These are phyloP conservation scores for Grammothele lineata DNA, from an alignment of 768 basidiomycete species.

Conservation along the genomic window DNA sequence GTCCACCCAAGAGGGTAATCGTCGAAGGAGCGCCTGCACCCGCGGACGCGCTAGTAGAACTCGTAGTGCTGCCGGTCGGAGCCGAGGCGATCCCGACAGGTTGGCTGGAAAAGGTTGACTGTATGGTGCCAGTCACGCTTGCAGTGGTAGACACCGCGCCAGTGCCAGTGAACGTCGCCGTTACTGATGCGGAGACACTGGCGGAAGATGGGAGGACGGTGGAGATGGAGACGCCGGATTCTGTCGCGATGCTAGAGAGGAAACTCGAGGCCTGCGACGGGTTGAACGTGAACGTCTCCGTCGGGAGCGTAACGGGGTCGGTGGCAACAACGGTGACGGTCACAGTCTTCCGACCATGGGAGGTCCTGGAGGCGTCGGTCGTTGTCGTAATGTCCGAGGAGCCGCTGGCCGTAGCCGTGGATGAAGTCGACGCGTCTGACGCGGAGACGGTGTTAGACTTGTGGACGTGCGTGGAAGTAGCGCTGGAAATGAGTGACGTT, in stretches of 20 bases:
- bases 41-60: no score
- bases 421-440: neutral
- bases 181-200: neutral
- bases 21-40: no score
- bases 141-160: no score
- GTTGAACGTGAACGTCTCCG: constrained; percentile 39
- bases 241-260: constrained; percentile 34
- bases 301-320: constrained; percentile 7
- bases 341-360: constrained; percentile 22
- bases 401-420: constrained; percentile 24
- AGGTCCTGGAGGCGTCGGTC: no score
- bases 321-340: constrained; percentile 18
- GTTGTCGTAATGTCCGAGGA: constrained; percentile 16
- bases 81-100: no score
- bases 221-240: constrained; percentile 5
- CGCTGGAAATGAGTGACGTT: neutral
- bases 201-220: constrained; percentile 3
- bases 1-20: no score
- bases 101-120: no score
- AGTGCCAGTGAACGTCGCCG: no score
- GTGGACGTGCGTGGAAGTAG: neutral
- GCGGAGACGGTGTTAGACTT: neutral
- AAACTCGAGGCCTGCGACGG: constrained; percentile 40
- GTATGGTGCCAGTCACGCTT: no score
- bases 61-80: no score